Evolutionary conservation across 75 land plant species (phyloP).

Genomic region (Cunninghamia lanceolata): DNA sequence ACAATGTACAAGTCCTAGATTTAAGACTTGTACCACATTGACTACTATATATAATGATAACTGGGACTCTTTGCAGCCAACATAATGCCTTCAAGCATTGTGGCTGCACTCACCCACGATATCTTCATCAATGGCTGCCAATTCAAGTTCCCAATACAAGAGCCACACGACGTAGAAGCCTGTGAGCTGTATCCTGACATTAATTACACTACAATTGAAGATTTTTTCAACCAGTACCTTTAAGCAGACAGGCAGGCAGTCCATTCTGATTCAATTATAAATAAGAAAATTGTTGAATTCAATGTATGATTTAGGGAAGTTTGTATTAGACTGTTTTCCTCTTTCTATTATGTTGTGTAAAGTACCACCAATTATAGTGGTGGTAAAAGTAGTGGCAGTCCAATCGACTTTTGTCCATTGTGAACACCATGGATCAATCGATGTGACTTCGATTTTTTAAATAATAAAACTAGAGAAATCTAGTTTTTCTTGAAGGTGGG

Average conservation of each 20-base stretch:
- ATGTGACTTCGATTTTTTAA: too few species aligned
- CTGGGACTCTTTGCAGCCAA: constrained; percentile 18
- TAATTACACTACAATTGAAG: constrained; percentile 32
- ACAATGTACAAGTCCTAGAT: not conserved
- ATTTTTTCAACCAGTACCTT: constrained; percentile 33
- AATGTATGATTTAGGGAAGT: not conserved
- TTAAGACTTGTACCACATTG: not conserved
- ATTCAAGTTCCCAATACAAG: constrained; percentile 28
- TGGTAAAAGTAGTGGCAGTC: not conserved
- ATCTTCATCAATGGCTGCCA: constrained; percentile 48
- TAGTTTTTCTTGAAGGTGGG: too few species aligned
- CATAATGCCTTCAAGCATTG: constrained; percentile 33
- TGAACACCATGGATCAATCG: not conserved
- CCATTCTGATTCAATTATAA: not conserved
- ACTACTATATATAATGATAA: too few species aligned
- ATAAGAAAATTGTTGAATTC: not conserved
- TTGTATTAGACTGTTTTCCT: too few species aligned
- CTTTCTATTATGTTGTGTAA: too few species aligned
- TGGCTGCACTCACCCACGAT: constrained; percentile 37
- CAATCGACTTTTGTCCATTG: not conserved
- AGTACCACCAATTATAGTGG: not conserved
- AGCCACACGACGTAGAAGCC: constrained; percentile 30
- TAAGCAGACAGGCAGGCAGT: not conserved
- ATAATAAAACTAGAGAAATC: too few species aligned
- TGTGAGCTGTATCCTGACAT: constrained; percentile 45